Evolutionary conservation across 257 asterid genomes (phyloP), one percentile per base, ranked within the genome.

Genomic region (Solanum sitiens): DNA sequence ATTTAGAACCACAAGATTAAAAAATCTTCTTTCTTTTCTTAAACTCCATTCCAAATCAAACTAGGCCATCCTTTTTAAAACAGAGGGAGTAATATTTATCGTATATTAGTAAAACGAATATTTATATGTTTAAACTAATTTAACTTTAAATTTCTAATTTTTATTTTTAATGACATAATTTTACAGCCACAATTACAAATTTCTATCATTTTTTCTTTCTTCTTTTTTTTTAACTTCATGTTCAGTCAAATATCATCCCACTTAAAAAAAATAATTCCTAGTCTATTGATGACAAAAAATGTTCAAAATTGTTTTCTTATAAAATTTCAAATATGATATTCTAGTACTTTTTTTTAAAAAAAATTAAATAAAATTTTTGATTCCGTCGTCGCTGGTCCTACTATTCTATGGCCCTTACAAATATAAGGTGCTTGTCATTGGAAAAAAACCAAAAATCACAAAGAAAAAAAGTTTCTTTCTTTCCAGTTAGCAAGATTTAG

Each of bases 401-500:
- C 70, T 18, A 30, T 82, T 50, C 14, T 50, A 82, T 11, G 45
- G 4, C 18, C 70, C 44, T 18, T 82, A 25, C 86, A 82, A 82
- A 82, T 82, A 82, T 18, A 50, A 44, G 63, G 32, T 18, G 70
- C 18, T 10, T 50, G 86, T 6, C 16, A 27, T 10, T 32, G 39
- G 27, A 6, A 16, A 32, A 32, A 82, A 14, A 82, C 70, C 30
- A 82, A 39, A 82, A 18, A 82, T 47, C 45, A 82, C 86, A 47
- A 30, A 47, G 30, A 37, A 2, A 50, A 10, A 23, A 63, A 30
- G 68, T 50, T 80, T 7, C 70, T 8, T 50, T 80, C 70, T 80
- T 30, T 82, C 30, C 85, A 11, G 40, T 82, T 82, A 82, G 44
- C 45, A 30, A 50, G 20, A 80, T 82, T 30, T 82, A 50, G 32